Percentiles rank a stretch among this genome's conserved stretches.
Conservation (phyloP, 2,329 filamentous ascomycete genomes). For the Ophiostoma populinum region DNA sequence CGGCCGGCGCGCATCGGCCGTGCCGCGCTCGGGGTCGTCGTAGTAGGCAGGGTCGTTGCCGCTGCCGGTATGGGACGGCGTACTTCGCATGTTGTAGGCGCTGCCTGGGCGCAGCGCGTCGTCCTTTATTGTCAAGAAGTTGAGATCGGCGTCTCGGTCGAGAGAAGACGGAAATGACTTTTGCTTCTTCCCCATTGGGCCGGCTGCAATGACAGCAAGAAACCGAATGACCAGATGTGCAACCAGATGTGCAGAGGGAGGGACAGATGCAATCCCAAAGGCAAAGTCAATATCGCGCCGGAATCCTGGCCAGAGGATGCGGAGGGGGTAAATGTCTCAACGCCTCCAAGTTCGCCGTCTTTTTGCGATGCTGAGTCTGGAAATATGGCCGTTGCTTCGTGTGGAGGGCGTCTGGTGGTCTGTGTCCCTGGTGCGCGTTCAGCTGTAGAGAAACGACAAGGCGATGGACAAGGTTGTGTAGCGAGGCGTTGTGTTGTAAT, state of each 20-base stretch:
- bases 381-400: neutral
- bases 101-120: slow-evolving; percentile 10
- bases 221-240: too few species aligned
- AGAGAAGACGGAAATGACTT: slow-evolving; percentile 6
- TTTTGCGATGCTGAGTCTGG: neutral
- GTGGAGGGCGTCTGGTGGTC: neutral
- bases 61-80: neutral
- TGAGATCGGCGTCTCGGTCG: slow-evolving; percentile 13
- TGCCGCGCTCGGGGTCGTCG: slow-evolving; percentile 10
- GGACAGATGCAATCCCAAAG: neutral
- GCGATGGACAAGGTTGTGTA: neutral
- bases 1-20: slow-evolving; percentile 5
- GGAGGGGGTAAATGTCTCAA: neutral
- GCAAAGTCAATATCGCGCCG: too few species aligned
- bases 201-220: neutral
- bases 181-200: slow-evolving; percentile 5
- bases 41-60: slow-evolving; percentile 7
- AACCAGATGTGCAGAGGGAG: neutral
- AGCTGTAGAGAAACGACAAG: neutral
- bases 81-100: slow-evolving; percentile 9
- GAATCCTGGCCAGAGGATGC: neutral
- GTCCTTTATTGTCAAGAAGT: slow-evolving; percentile 13
- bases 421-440: neutral
- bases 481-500: too few species aligned
- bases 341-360: too few species aligned